A percentile compares a stretch with the other conserved stretches of the same genome.
These are phyloP conservation scores for Beta vulgaris DNA, from an alignment of 148 eudicot species.

Conservation along the genomic window DNA sequence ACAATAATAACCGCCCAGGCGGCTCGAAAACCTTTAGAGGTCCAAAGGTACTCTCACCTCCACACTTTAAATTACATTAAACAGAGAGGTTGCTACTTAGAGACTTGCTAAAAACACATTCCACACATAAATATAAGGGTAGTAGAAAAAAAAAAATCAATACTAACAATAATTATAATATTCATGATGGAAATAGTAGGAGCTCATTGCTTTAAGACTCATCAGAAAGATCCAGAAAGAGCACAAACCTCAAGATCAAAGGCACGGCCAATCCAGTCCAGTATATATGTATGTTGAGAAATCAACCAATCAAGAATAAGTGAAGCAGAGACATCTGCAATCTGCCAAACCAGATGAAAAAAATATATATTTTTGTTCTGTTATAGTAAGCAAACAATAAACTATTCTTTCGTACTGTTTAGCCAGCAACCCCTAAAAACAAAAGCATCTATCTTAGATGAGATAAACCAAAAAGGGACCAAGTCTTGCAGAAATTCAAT, in stretches of 20 bases:
- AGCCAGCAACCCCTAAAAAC: neutral
- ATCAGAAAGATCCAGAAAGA: constrained; percentile 2
- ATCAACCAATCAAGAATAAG: constrained; percentile 91
- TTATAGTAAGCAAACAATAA: neutral
- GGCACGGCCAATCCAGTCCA: constrained; percentile 89
- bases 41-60: neutral
- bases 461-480: neutral
- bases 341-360: constrained; percentile 41
- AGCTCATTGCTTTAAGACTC: neutral
- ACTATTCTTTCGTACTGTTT: too few species aligned
- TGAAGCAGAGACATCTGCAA: constrained; percentile 61
- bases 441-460: neutral
- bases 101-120: neutral
- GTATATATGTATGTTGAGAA: constrained; percentile 65
- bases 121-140: neutral
- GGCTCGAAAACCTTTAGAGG: constrained; percentile 2
- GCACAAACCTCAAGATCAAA: constrained; percentile 79
- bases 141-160: neutral
- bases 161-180: too few species aligned
- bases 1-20: neutral
- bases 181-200: too few species aligned
- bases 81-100: neutral
- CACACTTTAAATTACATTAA: neutral
- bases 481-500: neutral
- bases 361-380: neutral